These are phyloP conservation scores for Saccharomyces jurei DNA, from an alignment of 805 yeast species.

Conservation along the genomic window DNA sequence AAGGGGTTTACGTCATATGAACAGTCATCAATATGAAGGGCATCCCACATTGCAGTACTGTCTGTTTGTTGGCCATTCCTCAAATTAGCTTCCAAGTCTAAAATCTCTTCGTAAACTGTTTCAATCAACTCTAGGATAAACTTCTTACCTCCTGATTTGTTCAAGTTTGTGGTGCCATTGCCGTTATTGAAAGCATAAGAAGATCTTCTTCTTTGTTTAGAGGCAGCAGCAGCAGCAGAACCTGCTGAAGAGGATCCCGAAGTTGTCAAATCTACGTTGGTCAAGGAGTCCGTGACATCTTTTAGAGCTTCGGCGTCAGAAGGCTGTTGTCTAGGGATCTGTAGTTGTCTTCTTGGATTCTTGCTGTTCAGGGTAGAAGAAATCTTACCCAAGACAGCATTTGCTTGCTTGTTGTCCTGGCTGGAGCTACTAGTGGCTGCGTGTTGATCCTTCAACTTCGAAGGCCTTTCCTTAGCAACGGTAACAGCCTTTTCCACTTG, in stretches of 20 bases:
- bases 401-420: neutral
- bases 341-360: conserved; percentile 81
- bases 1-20: conserved; percentile 61
- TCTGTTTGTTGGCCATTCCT: conserved; percentile 46
- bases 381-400: conserved; percentile 76
- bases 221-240: neutral
- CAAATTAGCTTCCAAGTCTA: conserved; percentile 69
- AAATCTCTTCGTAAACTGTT: conserved; percentile 64
- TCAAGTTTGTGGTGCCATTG: conserved; percentile 29
- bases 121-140: conserved; percentile 65
- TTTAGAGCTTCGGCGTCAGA: conserved; percentile 29
- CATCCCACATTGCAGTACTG: conserved; percentile 58
- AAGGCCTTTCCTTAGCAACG: conserved; percentile 83
- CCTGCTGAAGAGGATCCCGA: neutral
- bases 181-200: conserved; percentile 29
- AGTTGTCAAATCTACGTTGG: conserved; percentile 22
- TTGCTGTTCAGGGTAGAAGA: conserved; percentile 73
- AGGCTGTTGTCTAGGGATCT: conserved; percentile 34
- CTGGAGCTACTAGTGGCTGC: conserved; percentile 36
- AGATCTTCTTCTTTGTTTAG: conserved; percentile 30
- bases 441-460: conserved; percentile 41
- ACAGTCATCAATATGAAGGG: conserved; percentile 64
- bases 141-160: conserved; percentile 38
- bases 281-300: conserved; percentile 27
- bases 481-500: conserved; percentile 95